Evolutionary conservation across 345 rosid genomes (phyloP), one percentile per base, ranked within the genome.

Genomic region (Odontarrhena argentea): DNA sequence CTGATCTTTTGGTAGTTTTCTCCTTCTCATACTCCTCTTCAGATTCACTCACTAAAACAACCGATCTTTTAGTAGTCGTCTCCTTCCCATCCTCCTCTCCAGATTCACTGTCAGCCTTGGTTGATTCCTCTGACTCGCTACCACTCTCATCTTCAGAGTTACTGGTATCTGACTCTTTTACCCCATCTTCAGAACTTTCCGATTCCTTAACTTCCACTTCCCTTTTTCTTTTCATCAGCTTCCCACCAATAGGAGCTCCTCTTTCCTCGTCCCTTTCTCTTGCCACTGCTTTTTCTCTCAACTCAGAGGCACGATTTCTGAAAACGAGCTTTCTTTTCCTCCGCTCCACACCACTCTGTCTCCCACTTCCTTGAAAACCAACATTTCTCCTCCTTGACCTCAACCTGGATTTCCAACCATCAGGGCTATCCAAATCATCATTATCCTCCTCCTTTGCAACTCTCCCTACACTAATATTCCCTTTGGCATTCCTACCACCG

Each of bases 331-430:
- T 87, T 64, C 86, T 83, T 60, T 68, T 86, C 68, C 90, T 60
- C 57, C 55, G 47, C 0, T 30, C 68, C 63, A 54, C 63, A 74
- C 52, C n/a, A 40, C 55, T 59, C 50, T 40, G 38, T 61, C 73
- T 85, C 72, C 86, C 71, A 49, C 70, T 66, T 40, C 43, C 54
- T 55, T 63, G 65, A 47, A 61, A 66, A 37, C 66, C 64, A 36
- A 13, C 67, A 8, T 55, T 75, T 69, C 66, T 80, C 42, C 82
- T 65, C 75, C 82, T 81, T 15, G 87, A 35, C 63, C 91, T 79
- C 91, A 82, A 63, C 81, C 94, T 82, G 2, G 86, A 71, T 12
- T 71, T 83, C 98, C 97, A 89, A 55, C 76, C 80, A 60, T 80
- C 91, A 1, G 65, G 71, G 3, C 40, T 60, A 72, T 80, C 84